These are phyloP conservation scores for Ilyonectria mors-panacis DNA, from an alignment of 2,329 filamentous ascomycete genomes.

Conservation along the genomic window DNA sequence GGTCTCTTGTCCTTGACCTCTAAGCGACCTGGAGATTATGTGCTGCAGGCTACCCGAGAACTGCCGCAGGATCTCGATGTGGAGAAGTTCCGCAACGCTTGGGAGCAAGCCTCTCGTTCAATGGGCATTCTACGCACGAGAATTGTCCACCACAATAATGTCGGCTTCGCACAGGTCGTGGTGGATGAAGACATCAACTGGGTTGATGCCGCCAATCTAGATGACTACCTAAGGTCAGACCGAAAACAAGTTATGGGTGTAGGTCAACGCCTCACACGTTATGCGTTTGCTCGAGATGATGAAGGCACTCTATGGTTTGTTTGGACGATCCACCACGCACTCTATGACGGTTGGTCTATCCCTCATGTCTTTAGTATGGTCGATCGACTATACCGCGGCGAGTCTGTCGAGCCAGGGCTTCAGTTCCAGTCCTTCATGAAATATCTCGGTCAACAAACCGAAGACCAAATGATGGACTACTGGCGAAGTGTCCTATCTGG, in stretches of 20 bases:
- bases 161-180: conserved; percentile 62
- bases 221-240: conserved; percentile 55
- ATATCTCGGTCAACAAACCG: background rate
- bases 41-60: conserved; percentile 33
- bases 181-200: conserved; percentile 55
- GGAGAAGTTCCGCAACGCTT: conserved; percentile 27
- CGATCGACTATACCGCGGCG: conserved; percentile 17
- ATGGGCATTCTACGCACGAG: conserved; percentile 59
- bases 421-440: conserved; percentile 1
- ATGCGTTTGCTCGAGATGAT: conserved; percentile 52
- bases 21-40: conserved; percentile 42
- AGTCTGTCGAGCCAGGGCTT: background rate
- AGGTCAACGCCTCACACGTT: conserved; percentile 58
- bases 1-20: conserved; percentile 51
- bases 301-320: conserved; percentile 32
- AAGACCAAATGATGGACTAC: conserved; percentile 4
- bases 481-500: conserved; percentile 9
- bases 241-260: conserved; percentile 54
- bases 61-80: conserved; percentile 26
- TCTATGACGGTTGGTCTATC: conserved; percentile 49
- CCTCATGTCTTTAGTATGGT: conserved; percentile 23
- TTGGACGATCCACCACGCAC: conserved; percentile 46
- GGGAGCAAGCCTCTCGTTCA: conserved; percentile 18
- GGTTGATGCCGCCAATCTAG: conserved; percentile 42
- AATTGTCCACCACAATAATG: conserved; percentile 59